phyloP scores from a whole-genome alignment of 2,329 filamentous ascomycete genomes.

The Aspergillus sp. region DNA sequence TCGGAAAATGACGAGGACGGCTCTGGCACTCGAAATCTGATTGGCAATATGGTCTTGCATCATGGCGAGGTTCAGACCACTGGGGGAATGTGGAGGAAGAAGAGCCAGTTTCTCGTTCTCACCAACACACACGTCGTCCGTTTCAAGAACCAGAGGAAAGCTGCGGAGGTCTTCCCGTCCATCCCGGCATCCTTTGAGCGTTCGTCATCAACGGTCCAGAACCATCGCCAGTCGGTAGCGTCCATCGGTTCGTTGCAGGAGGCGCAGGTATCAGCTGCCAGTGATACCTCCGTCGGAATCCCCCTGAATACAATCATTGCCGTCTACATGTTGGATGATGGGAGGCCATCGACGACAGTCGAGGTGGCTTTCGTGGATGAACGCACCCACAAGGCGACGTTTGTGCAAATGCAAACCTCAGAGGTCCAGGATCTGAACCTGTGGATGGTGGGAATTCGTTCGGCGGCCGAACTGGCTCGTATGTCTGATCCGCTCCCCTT shows the following conservation, averaged over 20 bases:
- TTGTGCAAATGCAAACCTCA: constrained; percentile 56
- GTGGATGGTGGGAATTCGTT: constrained; percentile 57
- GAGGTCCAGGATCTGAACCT: constrained; percentile 57
- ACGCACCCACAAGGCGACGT: constrained; percentile 50
- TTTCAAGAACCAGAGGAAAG: constrained; percentile 60
- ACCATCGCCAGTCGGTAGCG: constrained; percentile 46
- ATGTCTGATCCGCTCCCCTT: constrained; percentile 46
- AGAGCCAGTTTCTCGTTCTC: constrained; percentile 63
- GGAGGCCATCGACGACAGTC: constrained; percentile 56
- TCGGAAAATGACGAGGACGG: constrained; percentile 42
- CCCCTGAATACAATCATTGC: constrained; percentile 59
- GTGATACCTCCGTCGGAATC: constrained; percentile 47
- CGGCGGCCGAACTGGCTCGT: constrained; percentile 50
- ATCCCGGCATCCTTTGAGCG: constrained; percentile 37
- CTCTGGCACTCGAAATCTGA: constrained; percentile 23
- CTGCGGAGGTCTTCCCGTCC: constrained; percentile 53
- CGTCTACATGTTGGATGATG: constrained; percentile 59
- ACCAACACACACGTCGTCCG: constrained; percentile 61
- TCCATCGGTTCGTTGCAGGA: constrained; percentile 57
- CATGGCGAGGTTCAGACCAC: constrained; percentile 64
- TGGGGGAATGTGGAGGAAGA: constrained; percentile 62
- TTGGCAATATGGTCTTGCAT: constrained; percentile 48
- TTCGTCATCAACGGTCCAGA: constrained; percentile 19
- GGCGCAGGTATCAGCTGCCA: constrained; percentile 49
- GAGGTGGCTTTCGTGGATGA: constrained; percentile 63